Conservation (phyloP, 2,329 filamentous ascomycete genomes). For the Phialophora chinensis region DNA sequence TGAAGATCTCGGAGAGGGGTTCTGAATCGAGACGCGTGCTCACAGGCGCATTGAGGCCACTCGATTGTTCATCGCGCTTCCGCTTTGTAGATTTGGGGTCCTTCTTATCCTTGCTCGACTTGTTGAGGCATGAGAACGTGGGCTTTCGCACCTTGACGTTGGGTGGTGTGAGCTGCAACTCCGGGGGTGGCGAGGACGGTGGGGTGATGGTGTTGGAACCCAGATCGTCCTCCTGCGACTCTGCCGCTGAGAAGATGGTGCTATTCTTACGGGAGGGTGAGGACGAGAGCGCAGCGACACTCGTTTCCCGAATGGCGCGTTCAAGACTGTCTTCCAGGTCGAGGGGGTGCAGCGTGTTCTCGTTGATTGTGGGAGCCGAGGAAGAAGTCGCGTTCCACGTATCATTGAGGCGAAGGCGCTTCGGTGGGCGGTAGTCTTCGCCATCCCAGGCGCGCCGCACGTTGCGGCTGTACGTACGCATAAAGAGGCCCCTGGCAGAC, state of each 20-base stretch:
- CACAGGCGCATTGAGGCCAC: slow-evolving; percentile 37
- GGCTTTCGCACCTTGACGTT: slow-evolving; percentile 54
- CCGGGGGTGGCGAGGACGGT: slow-evolving; percentile 58
- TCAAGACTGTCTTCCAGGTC: slow-evolving; percentile 54
- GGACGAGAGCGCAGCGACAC: slow-evolving; percentile 50
- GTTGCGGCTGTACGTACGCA: slow-evolving; percentile 56
- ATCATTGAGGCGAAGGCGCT: slow-evolving; percentile 53
- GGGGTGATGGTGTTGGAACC: slow-evolving; percentile 53
- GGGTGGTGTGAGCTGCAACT: slow-evolving; percentile 49
- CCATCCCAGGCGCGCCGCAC: slow-evolving; percentile 56
- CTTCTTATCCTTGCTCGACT: slow-evolving; percentile 38
- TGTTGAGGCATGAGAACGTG: slow-evolving; percentile 55
- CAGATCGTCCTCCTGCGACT: slow-evolving; percentile 47
- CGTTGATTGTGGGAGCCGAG: slow-evolving; percentile 34
- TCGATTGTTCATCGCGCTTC: slow-evolving; percentile 47
- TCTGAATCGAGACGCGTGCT: slow-evolving; percentile 32
- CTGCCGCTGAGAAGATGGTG: slow-evolving; percentile 49
- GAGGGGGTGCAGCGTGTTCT: slow-evolving; percentile 39
- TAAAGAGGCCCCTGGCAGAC: slow-evolving; percentile 52
- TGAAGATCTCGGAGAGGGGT: slow-evolving; percentile 41
- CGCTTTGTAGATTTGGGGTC: slow-evolving; percentile 44
- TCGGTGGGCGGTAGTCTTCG: slow-evolving; percentile 50
- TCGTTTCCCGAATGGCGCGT: slow-evolving; percentile 56
- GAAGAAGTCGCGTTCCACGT: slow-evolving; percentile 36
- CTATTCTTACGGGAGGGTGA: slow-evolving; percentile 56